phyloP scores from a whole-genome alignment of 805 yeast genomes.

The Brettanomyces anomalus region DNA sequence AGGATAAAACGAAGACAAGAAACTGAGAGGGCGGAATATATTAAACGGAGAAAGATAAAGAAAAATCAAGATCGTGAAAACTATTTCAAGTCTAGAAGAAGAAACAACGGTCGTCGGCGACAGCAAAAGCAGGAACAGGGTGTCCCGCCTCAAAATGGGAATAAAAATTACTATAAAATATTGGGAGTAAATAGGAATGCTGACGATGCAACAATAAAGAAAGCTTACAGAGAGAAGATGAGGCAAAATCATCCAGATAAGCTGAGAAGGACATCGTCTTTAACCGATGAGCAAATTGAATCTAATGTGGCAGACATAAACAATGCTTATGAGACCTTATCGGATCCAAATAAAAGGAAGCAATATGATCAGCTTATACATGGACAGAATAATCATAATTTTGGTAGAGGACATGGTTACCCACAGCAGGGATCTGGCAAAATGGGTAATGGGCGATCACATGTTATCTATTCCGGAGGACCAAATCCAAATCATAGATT shows the following conservation, averaged over 20 bases:
- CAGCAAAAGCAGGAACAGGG: constrained; percentile 25
- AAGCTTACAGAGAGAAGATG: constrained; percentile 71
- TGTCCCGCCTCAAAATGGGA: constrained; percentile 11
- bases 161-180: constrained; percentile 67
- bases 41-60: constrained; percentile 23
- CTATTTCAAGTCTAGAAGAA: constrained; percentile 33
- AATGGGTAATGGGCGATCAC: background rate
- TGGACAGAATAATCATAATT: constrained; percentile 7
- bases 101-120: constrained; percentile 30
- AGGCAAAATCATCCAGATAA: constrained; percentile 91
- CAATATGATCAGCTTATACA: constrained; percentile 53
- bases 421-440: background rate
- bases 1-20: constrained; percentile 25
- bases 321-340: constrained; percentile 82
- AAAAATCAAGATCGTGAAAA: constrained; percentile 26
- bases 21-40: background rate
- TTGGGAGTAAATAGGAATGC: constrained; percentile 64
- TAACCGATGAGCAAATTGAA: constrained; percentile 63
- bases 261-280: constrained; percentile 47
- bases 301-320: constrained; percentile 85
- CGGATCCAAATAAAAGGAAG: constrained; percentile 52
- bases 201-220: constrained; percentile 60
- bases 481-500: background rate
- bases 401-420: background rate
- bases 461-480: background rate